Evolutionary conservation across 352 stramenopile genomes (phyloP).

Genomic region (Phytophthora megakarya): DNA sequence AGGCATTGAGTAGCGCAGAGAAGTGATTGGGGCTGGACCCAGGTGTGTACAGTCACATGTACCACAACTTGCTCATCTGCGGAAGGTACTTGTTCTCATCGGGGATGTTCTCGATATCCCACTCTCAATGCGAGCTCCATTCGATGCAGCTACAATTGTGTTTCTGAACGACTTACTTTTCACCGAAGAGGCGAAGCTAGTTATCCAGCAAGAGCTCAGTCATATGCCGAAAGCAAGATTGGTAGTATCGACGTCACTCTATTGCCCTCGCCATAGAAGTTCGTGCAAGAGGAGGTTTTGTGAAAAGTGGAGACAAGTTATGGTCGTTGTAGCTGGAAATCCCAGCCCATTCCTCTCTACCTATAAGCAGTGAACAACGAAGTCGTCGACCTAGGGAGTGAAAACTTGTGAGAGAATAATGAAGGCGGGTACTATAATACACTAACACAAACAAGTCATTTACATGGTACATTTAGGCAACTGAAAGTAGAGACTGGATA

Average conservation of each 20-base stretch:
- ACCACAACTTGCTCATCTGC: neutral
- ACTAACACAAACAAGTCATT: too few species aligned
- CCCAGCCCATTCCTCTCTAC: too few species aligned
- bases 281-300: too few species aligned
- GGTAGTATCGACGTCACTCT: constrained; percentile 7
- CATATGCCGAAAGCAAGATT: constrained; percentile 1
- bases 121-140: neutral
- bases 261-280: neutral
- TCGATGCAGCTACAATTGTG: neutral
- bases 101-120: neutral
- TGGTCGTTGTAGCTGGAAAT: too few species aligned
- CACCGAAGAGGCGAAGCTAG: constrained; percentile 1
- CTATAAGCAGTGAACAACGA: too few species aligned
- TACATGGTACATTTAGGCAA: too few species aligned
- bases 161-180: constrained; percentile 15
- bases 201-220: constrained; percentile 1
- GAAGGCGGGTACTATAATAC: too few species aligned
- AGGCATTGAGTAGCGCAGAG: constrained; percentile 3
- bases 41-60: neutral
- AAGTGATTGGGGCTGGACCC: neutral
- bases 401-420: too few species aligned
- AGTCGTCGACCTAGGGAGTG: too few species aligned
- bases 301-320: too few species aligned
- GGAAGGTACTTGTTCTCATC: neutral
- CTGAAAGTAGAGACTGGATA: too few species aligned